Evolutionary conservation across 2,329 filamentous ascomycete genomes (phyloP).

Genomic region (Rutstroemia sp.): DNA sequence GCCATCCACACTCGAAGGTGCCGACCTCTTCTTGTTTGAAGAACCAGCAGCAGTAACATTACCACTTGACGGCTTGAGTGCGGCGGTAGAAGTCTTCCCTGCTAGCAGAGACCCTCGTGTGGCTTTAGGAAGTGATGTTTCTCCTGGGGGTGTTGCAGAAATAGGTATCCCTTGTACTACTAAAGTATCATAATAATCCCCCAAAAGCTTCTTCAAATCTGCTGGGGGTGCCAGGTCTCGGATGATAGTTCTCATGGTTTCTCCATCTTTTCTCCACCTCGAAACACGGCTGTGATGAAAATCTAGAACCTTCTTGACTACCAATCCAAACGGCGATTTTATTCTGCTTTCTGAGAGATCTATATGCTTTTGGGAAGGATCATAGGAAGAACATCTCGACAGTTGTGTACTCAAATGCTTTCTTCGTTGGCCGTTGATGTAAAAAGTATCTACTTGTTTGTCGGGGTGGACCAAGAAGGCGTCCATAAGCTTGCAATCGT

Average conservation of each 20-base stretch:
- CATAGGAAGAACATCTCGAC: background rate
- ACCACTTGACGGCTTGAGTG: too few species aligned
- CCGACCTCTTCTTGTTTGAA: too few species aligned
- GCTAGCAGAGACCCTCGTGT: too few species aligned
- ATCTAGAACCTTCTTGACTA: background rate
- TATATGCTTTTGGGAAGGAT: background rate
- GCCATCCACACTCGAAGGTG: too few species aligned
- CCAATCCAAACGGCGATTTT: background rate
- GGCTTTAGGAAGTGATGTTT: too few species aligned
- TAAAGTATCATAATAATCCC: background rate
- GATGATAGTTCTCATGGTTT: background rate
- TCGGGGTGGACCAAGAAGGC: background rate
- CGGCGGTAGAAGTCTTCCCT: too few species aligned
- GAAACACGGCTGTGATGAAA: background rate
- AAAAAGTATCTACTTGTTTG: background rate
- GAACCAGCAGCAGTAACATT: too few species aligned
- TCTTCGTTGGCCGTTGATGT: background rate
- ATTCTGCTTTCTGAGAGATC: background rate
- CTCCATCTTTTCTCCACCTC: background rate
- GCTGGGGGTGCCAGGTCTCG: background rate
- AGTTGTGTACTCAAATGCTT: background rate
- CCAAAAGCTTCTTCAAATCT: background rate
- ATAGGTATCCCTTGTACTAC: background rate
- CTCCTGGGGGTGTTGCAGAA: too few species aligned
- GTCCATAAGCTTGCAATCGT: background rate